A percentile compares a stretch with the other conserved stretches of the same genome.
These are phyloP conservation scores for Trypethelium eluteriae DNA, from an alignment of 495 filamentous ascomycete species.

Conservation along the genomic window DNA sequence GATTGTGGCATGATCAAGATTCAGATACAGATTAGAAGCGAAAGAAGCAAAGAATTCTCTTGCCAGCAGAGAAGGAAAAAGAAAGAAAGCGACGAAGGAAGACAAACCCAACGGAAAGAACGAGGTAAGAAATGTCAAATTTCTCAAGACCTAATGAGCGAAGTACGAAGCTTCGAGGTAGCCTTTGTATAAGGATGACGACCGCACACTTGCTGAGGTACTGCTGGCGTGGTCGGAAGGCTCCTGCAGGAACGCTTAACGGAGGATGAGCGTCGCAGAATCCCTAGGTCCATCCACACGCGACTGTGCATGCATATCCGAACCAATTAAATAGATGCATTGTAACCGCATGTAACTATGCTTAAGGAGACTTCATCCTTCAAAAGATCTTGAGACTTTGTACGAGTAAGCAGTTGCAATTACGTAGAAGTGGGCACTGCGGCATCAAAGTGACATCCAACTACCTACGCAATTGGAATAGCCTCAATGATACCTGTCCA, in stretches of 20 bases:
- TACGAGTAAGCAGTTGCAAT: too few species aligned
- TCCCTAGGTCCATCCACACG: background rate
- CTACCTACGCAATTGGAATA: too few species aligned
- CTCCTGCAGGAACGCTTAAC: background rate
- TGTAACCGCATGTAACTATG: too few species aligned
- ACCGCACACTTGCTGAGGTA: background rate
- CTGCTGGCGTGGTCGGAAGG: background rate
- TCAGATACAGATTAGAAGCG: background rate
- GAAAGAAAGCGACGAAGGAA: background rate
- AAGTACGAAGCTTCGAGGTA: background rate
- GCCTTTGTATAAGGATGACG: background rate
- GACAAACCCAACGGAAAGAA: background rate
- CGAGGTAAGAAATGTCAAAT: background rate
- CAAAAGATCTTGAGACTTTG: too few species aligned
- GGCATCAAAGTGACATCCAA: too few species aligned
- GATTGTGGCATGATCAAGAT: slow-evolving; percentile 3
- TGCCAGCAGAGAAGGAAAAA: background rate
- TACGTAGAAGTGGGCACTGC: too few species aligned
- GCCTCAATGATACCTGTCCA: too few species aligned
- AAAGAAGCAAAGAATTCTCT: background rate
- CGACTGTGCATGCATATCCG: background rate
- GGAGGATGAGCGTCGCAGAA: background rate
- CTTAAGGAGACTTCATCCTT: too few species aligned
- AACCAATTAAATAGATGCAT: too few species aligned
- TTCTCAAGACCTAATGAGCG: background rate